These are phyloP conservation scores for Phytophthora syringae DNA, from an alignment of 352 stramenopile species.

Conservation along the genomic window DNA sequence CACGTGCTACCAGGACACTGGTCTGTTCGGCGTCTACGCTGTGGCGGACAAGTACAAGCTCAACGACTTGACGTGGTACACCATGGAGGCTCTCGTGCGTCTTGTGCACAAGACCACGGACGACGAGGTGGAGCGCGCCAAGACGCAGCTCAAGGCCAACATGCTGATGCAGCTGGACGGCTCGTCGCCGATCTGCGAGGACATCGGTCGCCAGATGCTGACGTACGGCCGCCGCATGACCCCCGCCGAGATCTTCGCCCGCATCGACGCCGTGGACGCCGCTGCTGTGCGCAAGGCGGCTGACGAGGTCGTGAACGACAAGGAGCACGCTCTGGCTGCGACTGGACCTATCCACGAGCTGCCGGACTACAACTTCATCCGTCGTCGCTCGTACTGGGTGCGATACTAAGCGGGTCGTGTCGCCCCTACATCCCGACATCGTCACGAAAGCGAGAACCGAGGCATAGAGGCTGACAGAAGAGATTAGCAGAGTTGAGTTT, in stretches of 20 bases:
- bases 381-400: constrained; percentile 98
- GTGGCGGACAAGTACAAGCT: constrained; percentile 95
- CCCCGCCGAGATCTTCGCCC: constrained; percentile 98
- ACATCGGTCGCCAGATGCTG: constrained; percentile 99
- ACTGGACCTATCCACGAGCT: constrained; percentile 98
- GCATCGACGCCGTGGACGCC: constrained; percentile 98
- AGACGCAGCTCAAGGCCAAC: constrained; percentile 99
- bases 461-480: constrained; percentile 36
- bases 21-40: constrained; percentile 99
- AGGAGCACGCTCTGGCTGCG: constrained; percentile 98
- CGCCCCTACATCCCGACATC: constrained; percentile 27
- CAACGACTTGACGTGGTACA: constrained; percentile 95
- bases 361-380: constrained; percentile 99
- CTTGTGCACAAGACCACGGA: constrained; percentile 97
- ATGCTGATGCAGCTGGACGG: constrained; percentile 99
- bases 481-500: constrained; percentile 35
- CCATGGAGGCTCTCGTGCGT: constrained; percentile 95
- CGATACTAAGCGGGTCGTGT: constrained; percentile 75
- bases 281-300: constrained; percentile 92
- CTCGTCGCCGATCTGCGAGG: constrained; percentile 98
- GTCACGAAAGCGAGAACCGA: constrained; percentile 40
- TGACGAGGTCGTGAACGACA: constrained; percentile 96
- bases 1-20: constrained; percentile 99
- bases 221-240: constrained; percentile 97
- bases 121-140: constrained; percentile 97